Percentiles rank a stretch among this genome's conserved stretches.
Evolutionary conservation across 306 rosid species (phyloP).

Genomic region (Hippophae tibetana): DNA sequence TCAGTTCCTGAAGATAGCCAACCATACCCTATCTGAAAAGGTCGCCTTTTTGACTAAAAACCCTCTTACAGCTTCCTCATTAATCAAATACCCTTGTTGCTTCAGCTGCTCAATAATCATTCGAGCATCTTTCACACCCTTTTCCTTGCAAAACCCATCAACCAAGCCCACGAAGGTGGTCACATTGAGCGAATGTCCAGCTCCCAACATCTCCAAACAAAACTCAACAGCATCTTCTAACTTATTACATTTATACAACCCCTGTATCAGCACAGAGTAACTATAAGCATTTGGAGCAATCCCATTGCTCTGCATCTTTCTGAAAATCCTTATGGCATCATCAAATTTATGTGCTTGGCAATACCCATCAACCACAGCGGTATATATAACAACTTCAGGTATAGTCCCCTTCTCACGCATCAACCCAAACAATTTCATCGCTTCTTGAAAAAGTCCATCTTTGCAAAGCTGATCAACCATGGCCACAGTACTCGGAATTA

Average conservation of each 20-base stretch:
- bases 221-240: constrained; percentile 50
- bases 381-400: constrained; percentile 85
- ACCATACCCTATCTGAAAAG: constrained; percentile 52
- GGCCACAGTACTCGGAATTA: constrained; percentile 86
- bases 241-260: constrained; percentile 40
- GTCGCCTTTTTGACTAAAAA: constrained; percentile 59
- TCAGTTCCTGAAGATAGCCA: constrained; percentile 28
- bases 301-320: constrained; percentile 74
- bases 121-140: constrained; percentile 54
- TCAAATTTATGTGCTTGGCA: constrained; percentile 59
- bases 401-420: constrained; percentile 90
- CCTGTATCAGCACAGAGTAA: constrained; percentile 61
- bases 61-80: constrained; percentile 62
- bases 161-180: constrained; percentile 62
- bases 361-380: constrained; percentile 85
- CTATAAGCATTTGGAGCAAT: constrained; percentile 75
- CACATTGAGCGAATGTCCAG: constrained; percentile 67
- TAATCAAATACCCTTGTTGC: constrained; percentile 49
- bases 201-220: constrained; percentile 78
- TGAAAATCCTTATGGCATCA: constrained; percentile 66
- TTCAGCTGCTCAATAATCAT: constrained; percentile 38
- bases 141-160: constrained; percentile 51
- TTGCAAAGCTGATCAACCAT: constrained; percentile 97
- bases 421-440: constrained; percentile 74
- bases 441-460: constrained; percentile 88